These are phyloP conservation scores for Brassica hybrid DNA, from an alignment of 441 rosid species.

Conservation along the genomic window DNA sequence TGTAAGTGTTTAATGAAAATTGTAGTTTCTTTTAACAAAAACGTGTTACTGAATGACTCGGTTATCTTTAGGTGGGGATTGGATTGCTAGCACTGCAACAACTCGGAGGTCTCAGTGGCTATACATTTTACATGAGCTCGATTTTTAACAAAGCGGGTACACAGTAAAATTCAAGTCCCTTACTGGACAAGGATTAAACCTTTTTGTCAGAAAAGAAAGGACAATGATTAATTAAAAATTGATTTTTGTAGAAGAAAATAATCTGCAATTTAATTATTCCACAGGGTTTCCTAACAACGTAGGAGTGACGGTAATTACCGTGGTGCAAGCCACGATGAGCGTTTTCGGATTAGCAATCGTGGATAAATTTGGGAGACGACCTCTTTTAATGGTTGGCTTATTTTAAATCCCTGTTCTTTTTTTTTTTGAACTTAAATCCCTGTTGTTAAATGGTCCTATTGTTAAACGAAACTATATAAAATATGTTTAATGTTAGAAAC, in stretches of 20 bases:
- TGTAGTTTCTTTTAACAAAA: neutral
- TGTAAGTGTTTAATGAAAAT: slow-evolving; percentile 36
- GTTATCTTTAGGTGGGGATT: slow-evolving; percentile 54
- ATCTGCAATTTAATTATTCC: neutral
- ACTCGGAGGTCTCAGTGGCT: slow-evolving; percentile 54
- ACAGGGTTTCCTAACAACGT: slow-evolving; percentile 49
- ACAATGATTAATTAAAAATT: neutral
- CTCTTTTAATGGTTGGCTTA: slow-evolving; percentile 52
- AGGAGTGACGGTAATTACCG: slow-evolving; percentile 40
- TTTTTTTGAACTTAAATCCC: neutral
- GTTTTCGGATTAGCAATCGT: slow-evolving; percentile 37
- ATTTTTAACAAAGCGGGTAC: slow-evolving; percentile 52
- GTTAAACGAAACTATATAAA: neutral
- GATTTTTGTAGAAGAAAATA: neutral
- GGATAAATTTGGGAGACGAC: slow-evolving; percentile 58
- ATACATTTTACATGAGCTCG: slow-evolving; percentile 55
- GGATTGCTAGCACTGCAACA: slow-evolving; percentile 61
- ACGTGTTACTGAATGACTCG: neutral
- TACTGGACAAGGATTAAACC: neutral
- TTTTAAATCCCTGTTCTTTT: neutral
- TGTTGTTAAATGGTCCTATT: neutral
- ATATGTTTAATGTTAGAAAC: neutral
- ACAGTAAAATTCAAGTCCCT: neutral
- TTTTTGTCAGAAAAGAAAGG: no score
- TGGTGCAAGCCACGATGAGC: slow-evolving; percentile 26